Base-by-base conservation (phyloP, 306 rosid species). In the Arachis stenosperma region DNA sequence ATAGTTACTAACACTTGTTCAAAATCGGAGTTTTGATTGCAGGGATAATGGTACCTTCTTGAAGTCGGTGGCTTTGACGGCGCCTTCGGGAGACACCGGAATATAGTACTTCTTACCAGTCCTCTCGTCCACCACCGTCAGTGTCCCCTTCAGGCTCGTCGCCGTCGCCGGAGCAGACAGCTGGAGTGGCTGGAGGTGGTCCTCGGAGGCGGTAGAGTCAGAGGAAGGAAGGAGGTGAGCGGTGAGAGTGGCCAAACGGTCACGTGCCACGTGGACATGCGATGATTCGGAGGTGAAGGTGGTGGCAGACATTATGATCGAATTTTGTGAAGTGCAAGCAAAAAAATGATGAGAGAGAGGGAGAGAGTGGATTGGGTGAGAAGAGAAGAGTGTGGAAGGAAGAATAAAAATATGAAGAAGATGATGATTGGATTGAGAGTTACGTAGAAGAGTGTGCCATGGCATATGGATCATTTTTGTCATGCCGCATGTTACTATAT, bases 211-310 rank as follows among this genome's bases (percentile, higher is more conserved):
- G 27, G 2, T 8, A 67, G 77, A 77, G 74, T 79, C 87, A 14
- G 9, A 10, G 62, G 79, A 44, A 40, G 90, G 83, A n/a, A 74
- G 75, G 0, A 93, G 82, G 73, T 93, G 97, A 47, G 89, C 82
- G 0, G 89, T 62, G 10, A 93, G 90, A 79, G 81, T 84, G 48
- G 97, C 93, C 90, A 90, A 80, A 14, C 98, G 97, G 53, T 73
- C 75, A 10, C 85, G 86, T 22, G 97, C 91, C 8, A 78, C 61
- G 37, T 33, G 37, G 27, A 76, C 33, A 8, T 79, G 61, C 10
- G 88, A 52, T 5, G 82, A 50, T 46, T 84, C 86, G 37, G 78
- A 51, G 66, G 66, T 81, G 17, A 55, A 33, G 37, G 37, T 33
- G 37, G 37, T 33, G 4, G 37, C 4, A 33, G 37, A 33, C 37